A percentile compares a stretch with the other conserved stretches of the same genome.
phyloP scores from a whole-genome alignment of 345 rosid species.

The Laguncularia racemosa region DNA sequence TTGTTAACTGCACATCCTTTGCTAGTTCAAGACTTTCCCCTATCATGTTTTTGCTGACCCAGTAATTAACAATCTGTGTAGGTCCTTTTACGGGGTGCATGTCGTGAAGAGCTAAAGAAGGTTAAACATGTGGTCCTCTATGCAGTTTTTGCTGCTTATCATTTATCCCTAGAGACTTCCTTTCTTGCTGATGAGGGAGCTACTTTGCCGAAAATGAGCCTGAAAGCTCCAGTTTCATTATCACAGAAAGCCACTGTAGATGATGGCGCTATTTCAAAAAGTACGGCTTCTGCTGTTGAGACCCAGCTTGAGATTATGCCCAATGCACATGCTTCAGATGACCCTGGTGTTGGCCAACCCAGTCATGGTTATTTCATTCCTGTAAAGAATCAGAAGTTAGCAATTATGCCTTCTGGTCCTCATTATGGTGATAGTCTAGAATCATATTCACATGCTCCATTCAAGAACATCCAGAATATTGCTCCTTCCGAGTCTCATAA shows the following conservation, averaged over 20 bases:
- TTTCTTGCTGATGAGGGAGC: constrained; percentile 99
- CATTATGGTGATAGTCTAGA: constrained; percentile 17
- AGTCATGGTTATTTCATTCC: too few relatives aligned
- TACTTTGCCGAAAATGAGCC: constrained; percentile 60
- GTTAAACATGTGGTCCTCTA: constrained; percentile 82
- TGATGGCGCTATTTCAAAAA: constrained; percentile 23
- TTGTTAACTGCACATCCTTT: too few relatives aligned
- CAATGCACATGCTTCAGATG: constrained; percentile 1
- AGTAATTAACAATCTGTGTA: constrained; percentile 18
- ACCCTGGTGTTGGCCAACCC: not conserved
- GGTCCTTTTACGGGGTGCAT: constrained; percentile 73
- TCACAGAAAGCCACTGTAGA: constrained; percentile 36
- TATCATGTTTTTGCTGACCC: too few relatives aligned
- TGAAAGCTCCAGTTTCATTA: constrained; percentile 27
- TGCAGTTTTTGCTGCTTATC: constrained; percentile 97
- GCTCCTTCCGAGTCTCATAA: constrained; percentile 17
- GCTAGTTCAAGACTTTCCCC: too few relatives aligned
- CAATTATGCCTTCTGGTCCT: constrained; percentile 10
- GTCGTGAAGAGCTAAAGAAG: constrained; percentile 86
- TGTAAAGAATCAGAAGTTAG: too few relatives aligned
- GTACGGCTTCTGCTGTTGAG: constrained; percentile 19
- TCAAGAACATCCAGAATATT: constrained; percentile 18
- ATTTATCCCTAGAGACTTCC: constrained; percentile 86
- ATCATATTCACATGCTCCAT: constrained; percentile 12
- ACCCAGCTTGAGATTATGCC: constrained; percentile 3